Conservation (phyloP, 331 rosid species). For the Malus hybrid region DNA sequence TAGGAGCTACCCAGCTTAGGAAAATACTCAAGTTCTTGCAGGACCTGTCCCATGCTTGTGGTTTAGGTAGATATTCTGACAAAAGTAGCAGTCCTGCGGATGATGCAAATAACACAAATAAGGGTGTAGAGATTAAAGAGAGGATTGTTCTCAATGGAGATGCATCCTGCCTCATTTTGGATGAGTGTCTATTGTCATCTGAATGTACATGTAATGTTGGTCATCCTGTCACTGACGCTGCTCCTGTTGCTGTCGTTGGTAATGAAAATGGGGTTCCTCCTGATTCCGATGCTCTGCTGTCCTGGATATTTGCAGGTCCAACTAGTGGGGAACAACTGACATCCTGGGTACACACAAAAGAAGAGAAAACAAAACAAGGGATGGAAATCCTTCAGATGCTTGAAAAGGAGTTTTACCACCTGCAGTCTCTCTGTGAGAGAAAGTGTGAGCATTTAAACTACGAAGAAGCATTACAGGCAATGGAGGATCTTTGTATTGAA, state of each 20-base stretch:
- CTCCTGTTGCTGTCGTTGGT: conserved; percentile 13
- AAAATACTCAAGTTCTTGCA: conserved; percentile 86
- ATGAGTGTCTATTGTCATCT: conserved; percentile 52
- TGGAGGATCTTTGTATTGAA: conserved; percentile 83
- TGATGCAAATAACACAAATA: conserved; percentile 33
- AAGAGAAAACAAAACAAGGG: conserved; percentile 64
- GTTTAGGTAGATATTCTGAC: conserved; percentile 63
- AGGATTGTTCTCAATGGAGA: conserved; percentile 73
- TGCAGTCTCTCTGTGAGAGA: conserved; percentile 74
- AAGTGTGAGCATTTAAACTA: conserved; percentile 62
- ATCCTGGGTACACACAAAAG: conserved; percentile 62
- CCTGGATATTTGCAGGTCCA: conserved; percentile 73
- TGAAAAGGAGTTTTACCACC: conserved; percentile 75
- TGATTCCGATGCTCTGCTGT: conserved; percentile 43
- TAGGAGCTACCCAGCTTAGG: conserved; percentile 71
- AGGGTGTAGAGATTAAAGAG: conserved; percentile 52
- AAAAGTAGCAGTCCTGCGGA: conserved; percentile 44
- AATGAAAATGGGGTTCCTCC: conserved; percentile 33
- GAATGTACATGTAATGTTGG: conserved; percentile 28
- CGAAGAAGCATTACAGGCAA: conserved; percentile 73
- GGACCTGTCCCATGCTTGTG: conserved; percentile 74
- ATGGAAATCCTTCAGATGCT: conserved; percentile 61
- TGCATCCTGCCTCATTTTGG: conserved; percentile 67
- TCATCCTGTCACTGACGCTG: conserved; percentile 31
- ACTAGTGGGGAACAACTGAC: conserved; percentile 65